A percentile compares a stretch with the other conserved stretches of the same genome.
phyloP scores from a whole-genome alignment of 257 asterid species.

The Nicotiana noctiflora region DNA sequence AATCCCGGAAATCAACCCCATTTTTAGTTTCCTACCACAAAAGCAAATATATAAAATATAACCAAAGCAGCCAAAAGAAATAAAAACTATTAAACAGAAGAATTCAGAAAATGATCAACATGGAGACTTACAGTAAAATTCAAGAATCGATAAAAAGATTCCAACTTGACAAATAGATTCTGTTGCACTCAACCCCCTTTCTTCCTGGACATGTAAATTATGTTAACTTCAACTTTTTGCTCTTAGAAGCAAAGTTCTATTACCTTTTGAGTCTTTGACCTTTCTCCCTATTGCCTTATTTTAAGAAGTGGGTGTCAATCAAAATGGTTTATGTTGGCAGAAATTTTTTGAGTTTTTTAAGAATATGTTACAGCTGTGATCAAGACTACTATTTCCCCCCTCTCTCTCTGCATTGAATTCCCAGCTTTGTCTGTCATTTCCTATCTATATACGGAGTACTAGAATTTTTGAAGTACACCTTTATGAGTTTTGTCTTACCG shows the following conservation, averaged over 20 bases:
- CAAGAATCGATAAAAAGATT: neutral
- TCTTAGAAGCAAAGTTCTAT: neutral
- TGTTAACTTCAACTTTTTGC: neutral
- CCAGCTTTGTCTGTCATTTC: constrained; percentile 2
- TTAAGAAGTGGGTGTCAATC: neutral
- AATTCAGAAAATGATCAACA: neutral
- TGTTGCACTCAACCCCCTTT: neutral
- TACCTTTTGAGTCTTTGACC: neutral
- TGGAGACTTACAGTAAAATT: neutral
- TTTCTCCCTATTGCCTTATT: neutral
- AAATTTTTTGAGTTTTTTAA: neutral
- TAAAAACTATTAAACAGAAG: neutral
- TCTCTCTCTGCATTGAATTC: constrained; percentile 11
- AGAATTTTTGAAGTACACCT: neutral
- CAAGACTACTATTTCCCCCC: neutral
- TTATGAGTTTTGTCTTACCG: neutral
- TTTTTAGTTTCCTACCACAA: constrained; percentile 13
- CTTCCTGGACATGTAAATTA: neutral
- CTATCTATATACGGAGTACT: neutral
- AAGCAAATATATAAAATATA: neutral
- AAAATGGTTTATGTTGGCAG: neutral
- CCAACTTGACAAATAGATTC: neutral
- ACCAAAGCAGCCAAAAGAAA: neutral
- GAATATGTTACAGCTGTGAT: neutral
- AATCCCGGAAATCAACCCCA: constrained; percentile 86